These are phyloP conservation scores for Powellomyces hirtus DNA, from an alignment of 192 early-diverging fungal genomes.

Conservation along the genomic window DNA sequence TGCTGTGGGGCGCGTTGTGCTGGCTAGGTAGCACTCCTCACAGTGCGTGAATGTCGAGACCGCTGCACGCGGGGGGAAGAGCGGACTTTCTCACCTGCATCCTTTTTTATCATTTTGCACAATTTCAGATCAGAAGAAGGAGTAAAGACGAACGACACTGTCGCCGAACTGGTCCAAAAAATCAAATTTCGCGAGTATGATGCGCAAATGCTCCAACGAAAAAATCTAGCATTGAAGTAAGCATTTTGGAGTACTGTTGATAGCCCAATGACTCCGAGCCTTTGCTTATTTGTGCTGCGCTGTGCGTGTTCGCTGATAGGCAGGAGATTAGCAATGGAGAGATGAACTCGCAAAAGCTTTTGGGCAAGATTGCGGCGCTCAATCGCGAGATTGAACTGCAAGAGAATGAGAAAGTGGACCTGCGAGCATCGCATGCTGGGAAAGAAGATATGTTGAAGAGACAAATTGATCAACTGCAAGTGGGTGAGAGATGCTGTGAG, in stretches of 20 bases:
- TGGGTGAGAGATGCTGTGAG: neutral
- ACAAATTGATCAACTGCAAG: constrained; percentile 42
- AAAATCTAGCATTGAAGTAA: constrained; percentile 47
- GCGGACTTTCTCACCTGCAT: neutral
- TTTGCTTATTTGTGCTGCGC: neutral
- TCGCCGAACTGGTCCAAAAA: constrained; percentile 39
- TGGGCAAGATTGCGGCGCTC: constrained; percentile 24
- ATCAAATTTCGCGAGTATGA: constrained; percentile 52
- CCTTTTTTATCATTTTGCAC: neutral
- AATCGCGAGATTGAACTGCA: constrained; percentile 25
- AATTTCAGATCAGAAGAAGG: constrained; percentile 24
- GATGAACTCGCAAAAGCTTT: constrained; percentile 6
- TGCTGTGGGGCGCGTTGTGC: constrained; percentile 22
- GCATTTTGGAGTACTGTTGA: constrained; percentile 4
- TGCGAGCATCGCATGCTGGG: constrained; percentile 8
- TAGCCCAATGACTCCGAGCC: neutral
- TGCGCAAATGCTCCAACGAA: constrained; percentile 44
- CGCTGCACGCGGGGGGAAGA: neutral
- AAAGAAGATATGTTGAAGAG: constrained; percentile 32
- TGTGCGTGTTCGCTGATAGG: constrained; percentile 19
- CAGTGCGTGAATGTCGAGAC: neutral
- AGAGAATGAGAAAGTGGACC: constrained; percentile 31
- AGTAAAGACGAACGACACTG: constrained; percentile 27
- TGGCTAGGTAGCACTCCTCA: constrained; percentile 15
- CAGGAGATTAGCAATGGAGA: constrained; percentile 38